Evolutionary conservation across 176 grass and related monocot genomes (phyloP), one percentile per base, ranked within the genome.

Genomic region (Rhynchospora tenuis): DNA sequence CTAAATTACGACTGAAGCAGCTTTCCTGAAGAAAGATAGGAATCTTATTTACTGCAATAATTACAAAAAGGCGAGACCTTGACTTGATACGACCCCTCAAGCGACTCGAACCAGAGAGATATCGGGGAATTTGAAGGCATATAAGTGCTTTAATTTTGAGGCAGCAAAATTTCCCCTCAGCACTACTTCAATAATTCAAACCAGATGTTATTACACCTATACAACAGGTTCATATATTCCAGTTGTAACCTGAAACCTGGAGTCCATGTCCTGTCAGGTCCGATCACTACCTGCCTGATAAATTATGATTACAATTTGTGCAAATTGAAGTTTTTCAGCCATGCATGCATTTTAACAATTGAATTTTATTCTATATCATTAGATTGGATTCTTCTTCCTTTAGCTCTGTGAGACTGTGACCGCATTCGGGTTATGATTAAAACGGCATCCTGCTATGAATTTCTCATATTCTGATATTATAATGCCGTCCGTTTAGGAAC

Each of bases 1-100:
- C 45, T 52, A 52, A 74, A 28, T 16, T 51, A 74, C 19, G 23
- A 27, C 17, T 51, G 46, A 27, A 51, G 71, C 13, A 74, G 71
- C 46, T 74, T 74, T 74, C 13, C 52, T 23, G 7, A 15, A 74
- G 24, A 27, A 74, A 74, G 12, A 52, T 51, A 74, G 71, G 71
- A 52, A 74, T 74, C 71, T 74, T 73, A 38, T 74, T 0, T 13
- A 74, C 70, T 38, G 13, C 45, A 74, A 74, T 74, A 74, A 74
- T 74, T 74, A 23, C 71, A 52, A 52, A 69, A 69, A 16, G 15
- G 16, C 43, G 9, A 69, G 71, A 51, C 6, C 46, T 3, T 74
- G 71, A 74, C 46, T 3, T 74, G 71, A 74, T 52, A 26, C 50
- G 70, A 73, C 70, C 48, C 11, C 70, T 11, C 70, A 51, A 24